Evolutionary conservation across 257 asterid genomes (phyloP), one percentile per base, ranked within the genome.

Genomic region (Solanum dulcamara): DNA sequence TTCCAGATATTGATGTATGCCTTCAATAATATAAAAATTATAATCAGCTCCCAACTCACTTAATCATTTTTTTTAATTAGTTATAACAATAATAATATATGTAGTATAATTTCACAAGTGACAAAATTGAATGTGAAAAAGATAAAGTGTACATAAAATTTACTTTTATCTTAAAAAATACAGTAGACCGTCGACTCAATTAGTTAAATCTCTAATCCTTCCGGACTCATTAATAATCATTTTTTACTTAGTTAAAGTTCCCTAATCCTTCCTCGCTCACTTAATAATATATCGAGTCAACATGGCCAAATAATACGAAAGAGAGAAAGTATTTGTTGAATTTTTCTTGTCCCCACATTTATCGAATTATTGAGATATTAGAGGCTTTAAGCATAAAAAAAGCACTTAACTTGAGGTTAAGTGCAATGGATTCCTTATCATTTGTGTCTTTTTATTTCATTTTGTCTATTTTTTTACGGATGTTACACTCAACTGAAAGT

Each of bases 121-220:
- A 37, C 1, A 0, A 37, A 37, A 9, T 38, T 1, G 1, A 0
- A 22, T 0, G 9, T 57, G 9, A 2, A 4, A 22, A 0, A 2
- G 0, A 57, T 57, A 57, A 2, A 0, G 11, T 53, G 8, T 57
- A 57, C n/a, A 3, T 6, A 4, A 0, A 57, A 9, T 2, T 57
- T 9, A 9, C 4, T 2, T 57, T 15, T 57, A n/a, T n/a, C 15
- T 57, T n/a, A 1, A 0, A 10, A 57, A 7, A 4, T 57, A 0
- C 22, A 57, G 30, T 10, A 0, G 15, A 57, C 1, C 1, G 0
- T 57, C 9, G 13, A 57, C 6, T 1, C n/a, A 57, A 53, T 6
- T n/a, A n/a, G n/a, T 7, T 7, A 38, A 38, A 9, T 7, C 8
- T 7, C 0, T 38, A 38, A 38, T 38, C 42, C 42, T 38, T 38